Conservation (phyloP, 73 alveolate genomes). For the Paramecium pentaurelia region DNA sequence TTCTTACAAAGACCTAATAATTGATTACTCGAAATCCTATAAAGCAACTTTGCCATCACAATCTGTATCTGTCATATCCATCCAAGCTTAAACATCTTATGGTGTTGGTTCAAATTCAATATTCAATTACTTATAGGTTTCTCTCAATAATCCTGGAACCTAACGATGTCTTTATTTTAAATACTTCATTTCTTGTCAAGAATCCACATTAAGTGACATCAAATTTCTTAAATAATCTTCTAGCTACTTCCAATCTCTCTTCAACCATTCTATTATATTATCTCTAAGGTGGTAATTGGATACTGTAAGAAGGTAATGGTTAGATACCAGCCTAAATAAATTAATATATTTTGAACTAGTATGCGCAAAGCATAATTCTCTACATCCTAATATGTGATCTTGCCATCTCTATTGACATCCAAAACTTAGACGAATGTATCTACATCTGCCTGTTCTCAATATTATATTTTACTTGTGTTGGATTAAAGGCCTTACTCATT, state of each 20-base stretch:
- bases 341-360: not conserved
- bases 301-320: constrained; percentile 42
- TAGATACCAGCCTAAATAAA: not conserved
- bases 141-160: constrained; percentile 45
- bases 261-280: constrained; percentile 49
- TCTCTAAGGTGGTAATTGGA: constrained; percentile 44
- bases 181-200: constrained; percentile 51
- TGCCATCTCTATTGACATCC: constrained; percentile 54
- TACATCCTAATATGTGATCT: constrained; percentile 34
- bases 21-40: constrained; percentile 52
- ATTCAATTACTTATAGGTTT: constrained; percentile 45
- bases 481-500: constrained; percentile 46
- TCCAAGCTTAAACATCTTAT: constrained; percentile 56
- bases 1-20: constrained; percentile 28
- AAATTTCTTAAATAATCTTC: constrained; percentile 58
- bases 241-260: constrained; percentile 60
- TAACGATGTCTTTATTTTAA: not conserved
- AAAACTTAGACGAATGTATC: constrained; percentile 30
- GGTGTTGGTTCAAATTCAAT: constrained; percentile 35
- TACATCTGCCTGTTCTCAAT: not conserved
- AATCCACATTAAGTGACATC: constrained; percentile 44
- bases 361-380: constrained; percentile 58
- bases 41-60: constrained; percentile 56
- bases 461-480: not conserved
- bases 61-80: constrained; percentile 55